Evolutionary conservation across 345 rosid species (phyloP).

Genomic region (Conringia planisiliqua): DNA sequence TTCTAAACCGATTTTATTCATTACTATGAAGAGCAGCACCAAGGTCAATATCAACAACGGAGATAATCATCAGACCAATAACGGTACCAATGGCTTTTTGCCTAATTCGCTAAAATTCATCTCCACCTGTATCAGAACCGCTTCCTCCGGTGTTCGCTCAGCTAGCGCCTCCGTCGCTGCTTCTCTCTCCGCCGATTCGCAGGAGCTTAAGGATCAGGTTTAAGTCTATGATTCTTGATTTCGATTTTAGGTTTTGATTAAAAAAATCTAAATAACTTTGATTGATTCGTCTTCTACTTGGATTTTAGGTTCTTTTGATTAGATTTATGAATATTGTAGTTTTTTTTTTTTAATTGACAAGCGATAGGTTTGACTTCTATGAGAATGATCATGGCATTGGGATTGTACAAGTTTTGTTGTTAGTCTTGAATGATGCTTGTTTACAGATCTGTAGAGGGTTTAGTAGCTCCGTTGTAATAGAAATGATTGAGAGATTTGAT

Average conservation of each 20-base stretch:
- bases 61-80: constrained; percentile 36
- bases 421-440: too few species aligned
- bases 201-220: constrained; percentile 72
- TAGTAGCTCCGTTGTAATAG: neutral
- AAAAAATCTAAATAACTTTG: neutral
- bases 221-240: neutral
- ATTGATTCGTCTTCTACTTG: neutral
- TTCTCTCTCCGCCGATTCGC: constrained; percentile 62
- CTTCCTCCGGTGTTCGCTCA: constrained; percentile 91
- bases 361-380: constrained; percentile 16
- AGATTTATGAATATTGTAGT: neutral
- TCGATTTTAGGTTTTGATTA: neutral
- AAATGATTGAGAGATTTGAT: too few species aligned
- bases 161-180: constrained; percentile 85
- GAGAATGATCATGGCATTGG: constrained; percentile 14
- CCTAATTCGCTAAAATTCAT: constrained; percentile 83
- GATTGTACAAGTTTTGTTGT: neutral
- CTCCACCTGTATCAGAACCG: constrained; percentile 81
- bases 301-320: neutral
- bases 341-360: neutral
- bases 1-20: neutral
- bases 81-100: constrained; percentile 50
- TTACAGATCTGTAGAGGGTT: neutral
- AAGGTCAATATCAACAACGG: constrained; percentile 35
- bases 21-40: constrained; percentile 64